Conservation (phyloP, 257 asterid genomes). For the Solanum corneliomulleri region DNA sequence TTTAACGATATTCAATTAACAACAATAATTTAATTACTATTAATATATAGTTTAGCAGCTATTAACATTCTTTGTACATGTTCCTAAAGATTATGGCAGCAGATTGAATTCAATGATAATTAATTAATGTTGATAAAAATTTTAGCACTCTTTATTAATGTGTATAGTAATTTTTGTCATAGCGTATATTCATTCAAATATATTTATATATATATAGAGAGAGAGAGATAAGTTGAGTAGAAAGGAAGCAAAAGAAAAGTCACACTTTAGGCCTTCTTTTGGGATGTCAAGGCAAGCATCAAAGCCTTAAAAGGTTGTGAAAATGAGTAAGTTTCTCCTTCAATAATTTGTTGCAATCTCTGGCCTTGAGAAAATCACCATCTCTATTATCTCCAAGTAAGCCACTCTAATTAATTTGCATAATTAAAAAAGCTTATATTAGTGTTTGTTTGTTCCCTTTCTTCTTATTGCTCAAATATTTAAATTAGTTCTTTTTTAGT, state of each 20-base stretch:
- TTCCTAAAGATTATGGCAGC: too few species aligned
- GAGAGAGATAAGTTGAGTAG: conserved; percentile 37
- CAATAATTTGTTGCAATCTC: background rate
- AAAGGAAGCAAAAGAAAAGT: conserved; percentile 64
- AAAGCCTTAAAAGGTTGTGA: conserved; percentile 16
- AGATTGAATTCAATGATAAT: too few species aligned
- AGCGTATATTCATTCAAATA: too few species aligned
- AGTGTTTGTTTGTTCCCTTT: background rate
- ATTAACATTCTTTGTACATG: too few species aligned
- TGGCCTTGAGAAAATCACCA: background rate
- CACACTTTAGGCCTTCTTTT: conserved; percentile 6
- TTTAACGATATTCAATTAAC: too few species aligned
- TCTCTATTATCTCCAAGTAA: background rate
- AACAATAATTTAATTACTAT: rapidly evolving
- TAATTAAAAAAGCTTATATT: background rate
- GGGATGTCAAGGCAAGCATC: conserved; percentile 67
- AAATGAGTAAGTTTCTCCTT: background rate
- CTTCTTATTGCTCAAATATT: background rate
- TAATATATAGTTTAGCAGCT: too few species aligned
- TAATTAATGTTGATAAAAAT: rapidly evolving
- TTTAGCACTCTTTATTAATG: too few species aligned
- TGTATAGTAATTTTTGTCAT: too few species aligned
- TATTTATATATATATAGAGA: too few species aligned
- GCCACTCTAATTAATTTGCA: background rate
- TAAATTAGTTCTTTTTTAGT: background rate